Evolutionary conservation across 495 filamentous ascomycete species (phyloP).

Genomic region (Jackrogersella minutella): DNA sequence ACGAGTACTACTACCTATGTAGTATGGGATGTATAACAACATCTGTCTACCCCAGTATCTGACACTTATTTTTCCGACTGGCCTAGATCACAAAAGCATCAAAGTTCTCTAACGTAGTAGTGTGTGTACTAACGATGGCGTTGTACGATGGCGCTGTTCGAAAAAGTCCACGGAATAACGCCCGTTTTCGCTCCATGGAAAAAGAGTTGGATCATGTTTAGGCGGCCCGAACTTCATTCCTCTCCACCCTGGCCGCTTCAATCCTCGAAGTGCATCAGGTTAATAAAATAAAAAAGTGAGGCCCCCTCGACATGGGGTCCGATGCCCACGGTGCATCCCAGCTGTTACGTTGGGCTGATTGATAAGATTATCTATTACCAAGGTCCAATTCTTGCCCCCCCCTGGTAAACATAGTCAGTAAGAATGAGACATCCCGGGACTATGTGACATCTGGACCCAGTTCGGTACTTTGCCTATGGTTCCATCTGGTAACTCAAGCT

Average conservation of each 20-base stretch:
- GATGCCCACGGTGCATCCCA: slow-evolving; percentile 11
- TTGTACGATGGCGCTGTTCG: slow-evolving; percentile 18
- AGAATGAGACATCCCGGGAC: not conserved
- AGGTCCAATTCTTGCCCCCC: slow-evolving; percentile 6
- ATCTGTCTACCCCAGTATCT: slow-evolving; percentile 2
- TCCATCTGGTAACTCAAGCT: not conserved
- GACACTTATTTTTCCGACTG: not conserved
- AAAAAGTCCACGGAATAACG: slow-evolving; percentile 1
- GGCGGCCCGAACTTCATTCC: slow-evolving; percentile 6
- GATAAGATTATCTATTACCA: slow-evolving; percentile 41
- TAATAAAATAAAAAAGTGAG: slow-evolving; percentile 13
- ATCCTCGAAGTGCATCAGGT: slow-evolving; percentile 13
- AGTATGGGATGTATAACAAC: too few species aligned
- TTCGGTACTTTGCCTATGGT: not conserved
- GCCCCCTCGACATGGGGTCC: slow-evolving; percentile 28
- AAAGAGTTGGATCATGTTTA: not conserved
- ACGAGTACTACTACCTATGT: too few species aligned
- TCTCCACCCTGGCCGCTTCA: slow-evolving; percentile 33
- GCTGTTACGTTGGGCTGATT: slow-evolving; percentile 26
- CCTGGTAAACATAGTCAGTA: slow-evolving; percentile 6
- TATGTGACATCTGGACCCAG: too few species aligned
- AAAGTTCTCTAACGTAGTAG: slow-evolving; percentile 22
- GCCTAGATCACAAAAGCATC: slow-evolving; percentile 20
- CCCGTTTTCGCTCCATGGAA: not conserved
- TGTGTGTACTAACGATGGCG: slow-evolving; percentile 15